Evolutionary conservation across 2,329 filamentous ascomycete genomes (phyloP).

Genomic region (Colletotrichum sp.): DNA sequence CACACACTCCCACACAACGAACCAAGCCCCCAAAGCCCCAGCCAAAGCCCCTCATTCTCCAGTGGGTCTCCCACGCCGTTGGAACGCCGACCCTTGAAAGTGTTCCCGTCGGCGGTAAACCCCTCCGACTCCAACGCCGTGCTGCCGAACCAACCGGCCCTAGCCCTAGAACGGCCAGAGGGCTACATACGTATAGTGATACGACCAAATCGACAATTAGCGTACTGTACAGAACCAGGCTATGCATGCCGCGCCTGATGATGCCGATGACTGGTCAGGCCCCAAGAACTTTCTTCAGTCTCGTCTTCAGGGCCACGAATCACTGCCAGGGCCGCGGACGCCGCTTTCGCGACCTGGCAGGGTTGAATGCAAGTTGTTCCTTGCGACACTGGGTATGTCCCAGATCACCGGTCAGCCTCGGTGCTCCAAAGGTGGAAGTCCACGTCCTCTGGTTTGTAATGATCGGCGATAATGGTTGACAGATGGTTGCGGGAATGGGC

Average conservation of each 20-base stretch:
- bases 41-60: not conserved
- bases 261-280: not conserved
- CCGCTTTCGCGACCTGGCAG: constrained; percentile 6
- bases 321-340: not conserved
- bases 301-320: constrained; percentile 5
- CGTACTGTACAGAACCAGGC: constrained; percentile 1
- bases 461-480: constrained; percentile 75
- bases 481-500: constrained; percentile 74
- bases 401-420: constrained; percentile 32
- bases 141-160: not conserved
- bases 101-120: not conserved
- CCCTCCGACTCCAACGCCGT: constrained; percentile 1
- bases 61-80: constrained; percentile 10
- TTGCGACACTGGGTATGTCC: not conserved
- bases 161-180: constrained; percentile 4
- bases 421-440: constrained; percentile 57
- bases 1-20: not conserved
- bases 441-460: constrained; percentile 77
- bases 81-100: constrained; percentile 8
- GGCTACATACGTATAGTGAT: not conserved
- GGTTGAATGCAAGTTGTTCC: constrained; percentile 14
- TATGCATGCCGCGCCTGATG: constrained; percentile 3
- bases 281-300: not conserved
- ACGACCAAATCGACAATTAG: not conserved
- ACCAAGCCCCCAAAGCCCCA: not conserved